Percentiles rank a stretch among this genome's conserved stretches.
phyloP scores from a whole-genome alignment of 805 yeast genomes.

The Nakazawaea sp. region DNA sequence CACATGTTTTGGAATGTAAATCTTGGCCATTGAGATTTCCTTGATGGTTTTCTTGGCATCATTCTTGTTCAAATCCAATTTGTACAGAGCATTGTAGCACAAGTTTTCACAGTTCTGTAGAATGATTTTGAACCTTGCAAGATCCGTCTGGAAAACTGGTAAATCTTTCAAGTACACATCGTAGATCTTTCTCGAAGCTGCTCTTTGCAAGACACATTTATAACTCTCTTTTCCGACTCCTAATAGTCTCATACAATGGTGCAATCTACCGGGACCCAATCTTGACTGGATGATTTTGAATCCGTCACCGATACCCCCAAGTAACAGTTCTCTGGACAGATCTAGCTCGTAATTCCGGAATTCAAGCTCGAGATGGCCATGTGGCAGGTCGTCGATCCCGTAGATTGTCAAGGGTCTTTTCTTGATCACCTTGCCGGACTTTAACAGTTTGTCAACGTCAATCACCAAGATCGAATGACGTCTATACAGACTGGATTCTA shows the following conservation, averaged over 20 bases:
- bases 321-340: conserved; percentile 32
- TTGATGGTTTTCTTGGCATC: conserved; percentile 48
- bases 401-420: conserved; percentile 46
- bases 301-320: conserved; percentile 45
- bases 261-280: conserved; percentile 65
- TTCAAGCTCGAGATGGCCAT: conserved; percentile 59
- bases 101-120: conserved; percentile 46
- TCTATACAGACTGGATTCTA: conserved; percentile 29
- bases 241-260: conserved; percentile 60
- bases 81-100: conserved; percentile 55
- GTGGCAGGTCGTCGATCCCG: conserved; percentile 66
- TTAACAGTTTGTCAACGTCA: conserved; percentile 42
- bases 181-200: conserved; percentile 44
- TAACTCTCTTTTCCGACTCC: conserved; percentile 57
- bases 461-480: conserved; percentile 54
- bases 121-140: conserved; percentile 47
- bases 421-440: conserved; percentile 39
- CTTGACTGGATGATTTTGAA: conserved; percentile 59
- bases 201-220: conserved; percentile 39
- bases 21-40: conserved; percentile 59
- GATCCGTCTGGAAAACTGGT: conserved; percentile 40
- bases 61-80: conserved; percentile 35
- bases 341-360: conserved; percentile 45
- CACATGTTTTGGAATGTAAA: conserved; percentile 53
- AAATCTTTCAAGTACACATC: conserved; percentile 42